These are phyloP conservation scores for Leishmania major DNA, from an alignment of 208 protist species.

Conservation along the genomic window DNA sequence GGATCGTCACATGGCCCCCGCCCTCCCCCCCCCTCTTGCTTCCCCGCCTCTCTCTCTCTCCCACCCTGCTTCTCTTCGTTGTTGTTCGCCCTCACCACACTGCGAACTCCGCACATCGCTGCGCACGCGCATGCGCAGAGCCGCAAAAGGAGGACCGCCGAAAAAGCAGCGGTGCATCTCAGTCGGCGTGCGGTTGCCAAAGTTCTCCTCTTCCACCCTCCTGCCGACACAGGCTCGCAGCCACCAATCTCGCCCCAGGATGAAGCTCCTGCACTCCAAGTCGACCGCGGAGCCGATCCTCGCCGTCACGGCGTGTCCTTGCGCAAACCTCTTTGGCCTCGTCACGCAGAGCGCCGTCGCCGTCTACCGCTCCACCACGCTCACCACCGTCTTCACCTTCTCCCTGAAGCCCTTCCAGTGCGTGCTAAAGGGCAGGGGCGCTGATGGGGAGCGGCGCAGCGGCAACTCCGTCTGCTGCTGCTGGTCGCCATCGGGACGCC, in stretches of 20 bases:
- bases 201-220: not conserved
- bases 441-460: not conserved
- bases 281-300: constrained; percentile 65
- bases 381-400: constrained; percentile 65
- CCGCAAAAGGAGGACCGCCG: not conserved
- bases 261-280: constrained; percentile 83
- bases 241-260: constrained; percentile 4
- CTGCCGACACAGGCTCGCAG: not conserved
- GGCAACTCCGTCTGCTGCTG: constrained; percentile 19
- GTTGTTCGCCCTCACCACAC: not conserved
- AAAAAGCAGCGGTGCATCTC: not conserved
- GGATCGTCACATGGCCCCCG: not conserved
- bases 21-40: not conserved
- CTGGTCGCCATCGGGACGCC: constrained; percentile 77
- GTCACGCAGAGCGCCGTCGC: constrained; percentile 54
- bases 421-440: not conserved
- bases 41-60: not conserved
- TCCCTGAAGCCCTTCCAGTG: constrained; percentile 32
- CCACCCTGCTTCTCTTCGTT: not conserved
- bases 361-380: constrained; percentile 81
- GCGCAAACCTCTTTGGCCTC: constrained; percentile 79
- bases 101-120: not conserved
- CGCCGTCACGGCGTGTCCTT: constrained; percentile 72
- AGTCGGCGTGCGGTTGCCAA: not conserved
- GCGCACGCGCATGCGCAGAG: not conserved